Conservation (phyloP, 1,284 basidiomycete species). For the Trichosporon inkin region DNA sequence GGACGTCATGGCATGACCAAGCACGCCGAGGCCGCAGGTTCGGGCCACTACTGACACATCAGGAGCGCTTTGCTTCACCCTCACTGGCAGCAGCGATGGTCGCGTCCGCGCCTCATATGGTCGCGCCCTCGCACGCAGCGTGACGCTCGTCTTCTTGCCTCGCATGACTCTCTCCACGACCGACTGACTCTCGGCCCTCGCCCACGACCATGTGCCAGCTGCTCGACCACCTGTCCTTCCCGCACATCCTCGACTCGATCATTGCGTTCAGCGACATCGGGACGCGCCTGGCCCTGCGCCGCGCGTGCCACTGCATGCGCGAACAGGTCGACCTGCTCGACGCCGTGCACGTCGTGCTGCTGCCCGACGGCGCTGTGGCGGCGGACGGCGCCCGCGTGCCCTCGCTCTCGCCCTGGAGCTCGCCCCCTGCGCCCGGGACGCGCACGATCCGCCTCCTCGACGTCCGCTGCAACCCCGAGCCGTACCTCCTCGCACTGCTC, state of each 20-base stretch:
- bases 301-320: background rate
- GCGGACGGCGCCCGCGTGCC: background rate
- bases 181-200: too few species aligned
- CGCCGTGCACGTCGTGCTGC: background rate
- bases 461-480: background rate
- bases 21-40: too few species aligned
- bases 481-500: background rate
- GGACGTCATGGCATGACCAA: too few species aligned
- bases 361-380: background rate
- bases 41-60: too few species aligned
- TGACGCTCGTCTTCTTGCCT: too few species aligned
- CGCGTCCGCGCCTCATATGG: too few species aligned
- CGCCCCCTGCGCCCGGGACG: background rate
- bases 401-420: background rate
- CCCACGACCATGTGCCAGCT: too few species aligned
- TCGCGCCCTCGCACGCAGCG: too few species aligned
- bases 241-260: background rate
- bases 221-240: background rate
- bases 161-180: too few species aligned
- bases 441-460: background rate
- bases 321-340: background rate
- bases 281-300: background rate
- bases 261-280: background rate
- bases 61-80: too few species aligned
- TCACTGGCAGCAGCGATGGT: too few species aligned